Base-by-base conservation (phyloP, 768 basidiomycete species). In the Agrocybe pediades region DNA sequence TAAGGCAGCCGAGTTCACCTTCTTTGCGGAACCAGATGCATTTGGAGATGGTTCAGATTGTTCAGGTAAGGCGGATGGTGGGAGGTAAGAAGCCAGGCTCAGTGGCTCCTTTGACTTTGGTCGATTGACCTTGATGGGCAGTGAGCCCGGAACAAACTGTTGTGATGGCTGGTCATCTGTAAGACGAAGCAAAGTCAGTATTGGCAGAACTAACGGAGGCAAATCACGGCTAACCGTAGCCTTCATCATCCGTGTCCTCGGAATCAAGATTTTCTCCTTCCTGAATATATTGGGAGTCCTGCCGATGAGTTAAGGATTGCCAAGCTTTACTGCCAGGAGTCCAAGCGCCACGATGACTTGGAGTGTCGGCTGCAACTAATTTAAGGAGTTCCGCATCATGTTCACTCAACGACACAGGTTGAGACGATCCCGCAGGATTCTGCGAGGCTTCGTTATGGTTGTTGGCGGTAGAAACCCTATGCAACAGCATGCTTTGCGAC, bases 341-440 rank as follows among this genome's bases (percentile, higher is more conserved):
- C 88, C 87, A 89, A 11, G 82, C 82, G n/a, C 77, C 81, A 49
- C 86, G 77, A 65, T 90, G 88, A 57, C 86, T 89, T 1, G 87
- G 85, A 25, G 74, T 82, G 68, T 81, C 74, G 23, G 86, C 87
- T 8, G 86, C 86, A n/a, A 90, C 81, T 27, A 89, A 74, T 57
- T 76, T 79, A 59, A 82, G 54, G 27, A 89, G 73, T 59, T 83
- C 81, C 26, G 72, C 75, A 59, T 63, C 61, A 41, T 59, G 43
- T 47, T 64, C 62, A 41, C 20, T 64, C 46, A 59, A 19, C 11
- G 57, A 47, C 13, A 53, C 29, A n/a, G 54, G 53, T 17, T 59
- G 51, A 20, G 62, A 43, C 36, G 61, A 59, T 29, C 60, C 39
- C 9, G 55, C 54, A 13, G 60, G 45, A 19, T 50, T 59, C 50